phyloP scores from a whole-genome alignment of 2,329 filamentous ascomycete genomes.

The Ophiostoma fasciatum region DNA sequence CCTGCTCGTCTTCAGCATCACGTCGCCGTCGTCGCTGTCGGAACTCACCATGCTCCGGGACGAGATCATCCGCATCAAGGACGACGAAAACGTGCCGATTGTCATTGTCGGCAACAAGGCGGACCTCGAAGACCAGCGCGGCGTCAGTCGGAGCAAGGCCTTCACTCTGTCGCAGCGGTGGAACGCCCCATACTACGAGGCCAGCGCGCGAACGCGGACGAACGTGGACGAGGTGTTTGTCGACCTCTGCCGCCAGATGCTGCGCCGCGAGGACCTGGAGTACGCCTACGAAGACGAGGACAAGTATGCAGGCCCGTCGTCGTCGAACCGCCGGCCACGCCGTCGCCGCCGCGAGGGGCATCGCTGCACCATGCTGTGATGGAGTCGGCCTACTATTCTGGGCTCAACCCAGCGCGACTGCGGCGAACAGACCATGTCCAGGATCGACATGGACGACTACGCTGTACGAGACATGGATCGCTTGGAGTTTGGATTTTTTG shows the following conservation, averaged over 20 bases:
- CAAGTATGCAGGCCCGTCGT: slow-evolving; percentile 23
- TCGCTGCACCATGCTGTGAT: slow-evolving; percentile 29
- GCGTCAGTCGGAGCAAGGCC: slow-evolving; percentile 61
- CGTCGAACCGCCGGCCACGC: slow-evolving; percentile 19
- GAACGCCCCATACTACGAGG: slow-evolving; percentile 85
- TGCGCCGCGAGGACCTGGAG: slow-evolving; percentile 47
- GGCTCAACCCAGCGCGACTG: no score
- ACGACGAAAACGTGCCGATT: slow-evolving; percentile 70
- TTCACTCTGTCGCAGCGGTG: slow-evolving; percentile 78
- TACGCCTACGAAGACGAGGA: slow-evolving; percentile 23
- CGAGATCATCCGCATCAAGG: slow-evolving; percentile 83
- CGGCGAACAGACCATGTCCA: no score
- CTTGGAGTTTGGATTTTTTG: background rate
- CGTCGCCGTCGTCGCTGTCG: slow-evolving; percentile 65
- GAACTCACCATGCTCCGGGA: slow-evolving; percentile 72
- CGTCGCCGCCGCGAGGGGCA: slow-evolving; percentile 21
- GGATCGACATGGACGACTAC: no score
- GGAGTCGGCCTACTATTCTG: no score
- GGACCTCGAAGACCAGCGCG: slow-evolving; percentile 74
- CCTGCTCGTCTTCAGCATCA: slow-evolving; percentile 83
- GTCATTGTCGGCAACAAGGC: slow-evolving; percentile 89
- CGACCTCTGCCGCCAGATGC: slow-evolving; percentile 71
- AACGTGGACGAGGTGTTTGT: slow-evolving; percentile 88
- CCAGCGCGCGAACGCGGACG: slow-evolving; percentile 64
- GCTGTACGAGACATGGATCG: no score